These are phyloP conservation scores for Amaranthus hypochondriacus DNA, from an alignment of 148 eudicot species.

Conservation along the genomic window DNA sequence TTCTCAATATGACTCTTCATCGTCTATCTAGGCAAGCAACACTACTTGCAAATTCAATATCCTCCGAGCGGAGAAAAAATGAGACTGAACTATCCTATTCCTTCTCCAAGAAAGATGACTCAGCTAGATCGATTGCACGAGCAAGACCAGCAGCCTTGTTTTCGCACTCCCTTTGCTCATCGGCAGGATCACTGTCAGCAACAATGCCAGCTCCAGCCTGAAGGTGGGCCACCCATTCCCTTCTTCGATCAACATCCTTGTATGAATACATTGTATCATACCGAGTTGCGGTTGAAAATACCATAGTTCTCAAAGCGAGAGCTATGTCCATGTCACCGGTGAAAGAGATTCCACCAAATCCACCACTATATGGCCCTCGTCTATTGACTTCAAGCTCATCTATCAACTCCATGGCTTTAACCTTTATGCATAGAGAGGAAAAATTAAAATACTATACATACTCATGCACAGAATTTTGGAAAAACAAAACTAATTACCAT, in stretches of 20 bases:
- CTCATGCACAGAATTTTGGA: neutral
- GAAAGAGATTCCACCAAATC: constrained; percentile 95
- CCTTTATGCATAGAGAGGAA: constrained; percentile 35
- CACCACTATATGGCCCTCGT: constrained; percentile 98
- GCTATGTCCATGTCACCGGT: constrained; percentile 98
- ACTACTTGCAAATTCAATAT: neutral
- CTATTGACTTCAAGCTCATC: constrained; percentile 84
- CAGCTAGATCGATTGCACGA: constrained; percentile 95
- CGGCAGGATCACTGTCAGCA: constrained; percentile 86
- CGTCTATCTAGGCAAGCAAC: neutral
- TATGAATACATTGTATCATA: constrained; percentile 89
- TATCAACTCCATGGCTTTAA: constrained; percentile 98
- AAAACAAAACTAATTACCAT: too few species aligned
- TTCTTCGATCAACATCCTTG: constrained; percentile 47
- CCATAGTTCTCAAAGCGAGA: constrained; percentile 88
- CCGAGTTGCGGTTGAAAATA: constrained; percentile 70
- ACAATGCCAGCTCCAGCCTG: constrained; percentile 98
- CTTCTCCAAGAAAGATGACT: constrained; percentile 71
- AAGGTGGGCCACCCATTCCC: constrained; percentile 94
- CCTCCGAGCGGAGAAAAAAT: neutral
- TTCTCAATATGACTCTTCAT: neutral
- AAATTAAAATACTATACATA: neutral
- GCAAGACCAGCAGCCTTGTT: constrained; percentile 94
- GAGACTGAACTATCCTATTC: constrained; percentile 14
- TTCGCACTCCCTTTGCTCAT: constrained; percentile 95